A percentile compares a stretch with the other conserved stretches of the same genome.
Conservation (phyloP, 148 eudicot species). For the Fallopia convolvulus region DNA sequence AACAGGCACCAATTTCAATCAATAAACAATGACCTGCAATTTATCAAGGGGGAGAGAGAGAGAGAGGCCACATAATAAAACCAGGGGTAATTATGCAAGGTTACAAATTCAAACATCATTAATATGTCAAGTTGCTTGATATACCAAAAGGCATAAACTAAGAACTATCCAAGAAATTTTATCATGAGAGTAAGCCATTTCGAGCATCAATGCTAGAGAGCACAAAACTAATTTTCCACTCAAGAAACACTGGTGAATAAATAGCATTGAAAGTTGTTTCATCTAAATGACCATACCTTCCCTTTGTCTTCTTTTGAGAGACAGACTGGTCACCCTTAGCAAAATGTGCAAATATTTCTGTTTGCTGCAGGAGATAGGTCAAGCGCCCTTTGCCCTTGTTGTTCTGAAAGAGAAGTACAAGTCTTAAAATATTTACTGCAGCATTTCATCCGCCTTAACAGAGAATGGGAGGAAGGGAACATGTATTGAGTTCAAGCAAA, state of each 20-base stretch:
- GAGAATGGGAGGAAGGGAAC: background rate
- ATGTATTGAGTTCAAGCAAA: background rate
- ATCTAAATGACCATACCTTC: conserved; percentile 38
- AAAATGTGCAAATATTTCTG: conserved; percentile 95
- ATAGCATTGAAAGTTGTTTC: background rate
- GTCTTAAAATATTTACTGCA: background rate
- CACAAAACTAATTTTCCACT: background rate
- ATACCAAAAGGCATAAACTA: background rate
- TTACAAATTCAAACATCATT: too few relatives aligned
- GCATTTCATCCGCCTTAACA: background rate
- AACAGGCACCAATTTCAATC: background rate
- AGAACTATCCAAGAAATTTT: background rate
- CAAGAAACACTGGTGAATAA: background rate
- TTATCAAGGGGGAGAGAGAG: too few relatives aligned
- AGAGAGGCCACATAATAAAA: too few relatives aligned
- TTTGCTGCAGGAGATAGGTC: conserved; percentile 87
- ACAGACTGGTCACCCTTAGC: conserved; percentile 79
- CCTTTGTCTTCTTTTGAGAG: conserved; percentile 54
- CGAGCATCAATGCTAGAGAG: background rate
- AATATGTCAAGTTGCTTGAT: background rate
- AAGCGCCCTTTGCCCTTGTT: conserved; percentile 89
- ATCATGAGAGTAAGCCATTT: background rate
- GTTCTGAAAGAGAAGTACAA: conserved; percentile 37
- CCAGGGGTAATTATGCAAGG: too few relatives aligned
- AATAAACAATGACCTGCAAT: background rate